Evolutionary conservation across 2,329 filamentous ascomycete genomes (phyloP).

Genomic region (Cladophialophora bantiana): DNA sequence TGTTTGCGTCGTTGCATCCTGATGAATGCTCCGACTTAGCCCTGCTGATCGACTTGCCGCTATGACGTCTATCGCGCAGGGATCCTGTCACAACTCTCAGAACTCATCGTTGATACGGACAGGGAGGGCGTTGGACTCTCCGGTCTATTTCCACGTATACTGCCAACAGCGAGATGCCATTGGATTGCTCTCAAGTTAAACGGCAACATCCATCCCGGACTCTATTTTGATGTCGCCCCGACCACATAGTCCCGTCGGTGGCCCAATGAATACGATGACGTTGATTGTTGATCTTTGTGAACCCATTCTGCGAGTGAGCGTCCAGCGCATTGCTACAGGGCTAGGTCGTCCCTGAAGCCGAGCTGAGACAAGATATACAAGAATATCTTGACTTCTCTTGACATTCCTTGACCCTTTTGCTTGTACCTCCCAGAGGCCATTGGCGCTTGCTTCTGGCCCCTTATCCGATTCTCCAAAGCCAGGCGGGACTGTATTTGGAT

Average conservation of each 20-base stretch:
- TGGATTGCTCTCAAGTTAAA: background rate
- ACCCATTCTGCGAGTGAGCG: background rate
- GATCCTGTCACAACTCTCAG: background rate
- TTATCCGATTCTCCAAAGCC: background rate
- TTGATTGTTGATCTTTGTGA: background rate
- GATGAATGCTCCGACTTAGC: background rate
- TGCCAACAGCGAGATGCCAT: background rate
- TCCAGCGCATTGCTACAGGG: background rate
- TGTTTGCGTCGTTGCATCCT: background rate
- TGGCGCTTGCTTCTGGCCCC: background rate
- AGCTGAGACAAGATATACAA: constrained; percentile 22
- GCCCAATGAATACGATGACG: constrained; percentile 16
- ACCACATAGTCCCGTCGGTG: constrained; percentile 8
- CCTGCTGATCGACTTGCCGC: constrained; percentile 6
- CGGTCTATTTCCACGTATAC: background rate
- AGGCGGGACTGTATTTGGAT: background rate
- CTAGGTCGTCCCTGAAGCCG: background rate
- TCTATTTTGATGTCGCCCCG: background rate
- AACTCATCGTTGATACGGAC: constrained; percentile 1
- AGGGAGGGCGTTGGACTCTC: background rate
- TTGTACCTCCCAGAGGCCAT: constrained; percentile 6
- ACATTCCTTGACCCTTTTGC: constrained; percentile 8
- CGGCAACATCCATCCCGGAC: background rate
- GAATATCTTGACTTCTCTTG: constrained; percentile 23
- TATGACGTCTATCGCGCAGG: constrained; percentile 7